Evolutionary conservation across 2,329 filamentous ascomycete species (phyloP).

Genomic region (Magnaporthales sp.): DNA sequence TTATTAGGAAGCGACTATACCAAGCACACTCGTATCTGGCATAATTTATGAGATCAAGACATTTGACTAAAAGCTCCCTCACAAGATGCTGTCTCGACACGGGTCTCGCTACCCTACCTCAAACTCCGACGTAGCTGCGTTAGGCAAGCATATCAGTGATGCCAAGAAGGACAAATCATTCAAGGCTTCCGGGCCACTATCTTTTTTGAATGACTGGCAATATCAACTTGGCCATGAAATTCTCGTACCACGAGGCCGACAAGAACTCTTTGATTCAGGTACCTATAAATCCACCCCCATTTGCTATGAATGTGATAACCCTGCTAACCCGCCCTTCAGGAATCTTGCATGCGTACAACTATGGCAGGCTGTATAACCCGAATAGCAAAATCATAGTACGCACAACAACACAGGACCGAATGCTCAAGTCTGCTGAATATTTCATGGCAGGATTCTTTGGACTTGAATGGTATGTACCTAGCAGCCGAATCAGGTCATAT

Average conservation of each 20-base stretch:
- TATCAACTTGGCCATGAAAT: slow-evolving; percentile 64
- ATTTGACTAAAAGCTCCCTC: not conserved
- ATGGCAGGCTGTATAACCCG: slow-evolving; percentile 62
- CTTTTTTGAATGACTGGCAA: slow-evolving; percentile 60
- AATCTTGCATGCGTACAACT: slow-evolving; percentile 64
- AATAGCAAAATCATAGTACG: slow-evolving; percentile 64
- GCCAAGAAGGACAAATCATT: slow-evolving; percentile 34
- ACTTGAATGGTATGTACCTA: slow-evolving; percentile 47
- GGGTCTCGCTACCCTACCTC: slow-evolving; percentile 65
- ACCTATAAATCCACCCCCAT: slow-evolving; percentile 4
- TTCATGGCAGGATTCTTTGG: slow-evolving; percentile 75
- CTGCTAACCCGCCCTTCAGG: slow-evolving; percentile 27
- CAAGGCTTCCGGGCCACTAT: slow-evolving; percentile 48
- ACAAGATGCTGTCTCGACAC: slow-evolving; percentile 62
- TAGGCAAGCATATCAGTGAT: slow-evolving; percentile 50
- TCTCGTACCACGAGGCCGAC: slow-evolving; percentile 61
- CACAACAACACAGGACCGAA: slow-evolving; percentile 68
- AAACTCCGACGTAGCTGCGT: slow-evolving; percentile 42
- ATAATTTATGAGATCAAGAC: not conserved
- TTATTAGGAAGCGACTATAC: not conserved
- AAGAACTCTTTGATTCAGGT: slow-evolving; percentile 62
- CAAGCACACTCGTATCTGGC: too few species aligned
- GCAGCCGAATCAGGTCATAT: too few species aligned
- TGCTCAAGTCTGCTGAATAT: slow-evolving; percentile 70
- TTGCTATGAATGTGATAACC: not conserved